Percentiles rank a stretch among this genome's conserved stretches.
phyloP scores from a whole-genome alignment of 768 basidiomycete genomes.

The Asterophora parasitica region DNA sequence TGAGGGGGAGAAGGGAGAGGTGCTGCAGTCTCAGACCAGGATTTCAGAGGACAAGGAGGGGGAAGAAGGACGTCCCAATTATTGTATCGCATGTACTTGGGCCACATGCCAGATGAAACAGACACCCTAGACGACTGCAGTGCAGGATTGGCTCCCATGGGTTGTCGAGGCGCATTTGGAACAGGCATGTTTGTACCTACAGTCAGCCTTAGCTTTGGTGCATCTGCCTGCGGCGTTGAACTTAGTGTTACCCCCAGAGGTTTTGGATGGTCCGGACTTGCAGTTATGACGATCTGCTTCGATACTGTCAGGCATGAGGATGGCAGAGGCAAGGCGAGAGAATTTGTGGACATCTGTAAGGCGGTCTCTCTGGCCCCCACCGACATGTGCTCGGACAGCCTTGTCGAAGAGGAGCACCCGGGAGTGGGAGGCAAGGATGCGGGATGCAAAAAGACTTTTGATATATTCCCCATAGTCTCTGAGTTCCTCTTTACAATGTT shows the following conservation, averaged over 20 bases:
- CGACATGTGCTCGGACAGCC: constrained; percentile 18
- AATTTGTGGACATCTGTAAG: constrained; percentile 18
- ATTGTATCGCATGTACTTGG: constrained; percentile 1
- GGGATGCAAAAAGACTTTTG: constrained; percentile 16
- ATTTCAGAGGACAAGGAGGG: neutral
- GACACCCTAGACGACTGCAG: neutral
- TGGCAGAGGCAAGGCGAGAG: constrained; percentile 1
- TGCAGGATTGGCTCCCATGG: neutral
- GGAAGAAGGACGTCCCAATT: neutral
- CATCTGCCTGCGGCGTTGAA: constrained; percentile 20
- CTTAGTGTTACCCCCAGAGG: constrained; percentile 13
- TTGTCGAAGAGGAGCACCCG: constrained; percentile 25
- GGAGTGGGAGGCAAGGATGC: constrained; percentile 1
- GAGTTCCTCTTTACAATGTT: constrained; percentile 21
- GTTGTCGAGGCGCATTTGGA: neutral
- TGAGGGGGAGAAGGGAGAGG: neutral
- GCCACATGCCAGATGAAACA: neutral
- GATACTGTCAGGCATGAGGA: constrained; percentile 12
- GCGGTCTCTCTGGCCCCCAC: constrained; percentile 2
- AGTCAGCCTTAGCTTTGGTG: neutral
- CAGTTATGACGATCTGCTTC: neutral
- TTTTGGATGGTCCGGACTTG: neutral
- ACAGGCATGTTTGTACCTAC: constrained; percentile 5
- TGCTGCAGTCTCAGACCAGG: neutral
- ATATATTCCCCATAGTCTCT: constrained; percentile 20